Percentiles rank a stretch among this genome's conserved stretches.
These are phyloP conservation scores for Phytophthora syringae DNA, from an alignment of 352 stramenopile genomes.

Conservation along the genomic window DNA sequence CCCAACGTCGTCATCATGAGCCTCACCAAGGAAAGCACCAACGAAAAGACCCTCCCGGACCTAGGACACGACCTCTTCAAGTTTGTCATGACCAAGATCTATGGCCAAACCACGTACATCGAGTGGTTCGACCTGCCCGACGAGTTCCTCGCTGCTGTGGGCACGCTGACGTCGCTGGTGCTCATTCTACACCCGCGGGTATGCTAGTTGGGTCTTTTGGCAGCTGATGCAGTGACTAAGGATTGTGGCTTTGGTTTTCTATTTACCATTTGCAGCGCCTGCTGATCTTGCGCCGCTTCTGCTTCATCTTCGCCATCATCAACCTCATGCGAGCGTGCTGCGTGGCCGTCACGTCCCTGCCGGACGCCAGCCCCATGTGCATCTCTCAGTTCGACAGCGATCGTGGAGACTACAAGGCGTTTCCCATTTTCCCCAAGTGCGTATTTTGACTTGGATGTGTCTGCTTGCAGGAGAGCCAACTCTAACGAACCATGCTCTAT, in stretches of 20 bases:
- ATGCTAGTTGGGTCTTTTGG: conserved; percentile 25
- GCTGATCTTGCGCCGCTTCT: conserved; percentile 85
- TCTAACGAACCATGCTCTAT: background rate
- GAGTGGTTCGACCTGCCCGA: conserved; percentile 88
- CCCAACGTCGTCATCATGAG: conserved; percentile 84
- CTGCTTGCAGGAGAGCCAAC: background rate
- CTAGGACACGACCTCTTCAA: conserved; percentile 89
- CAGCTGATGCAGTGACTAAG: background rate
- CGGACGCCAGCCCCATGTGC: conserved; percentile 86
- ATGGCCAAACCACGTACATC: conserved; percentile 82
- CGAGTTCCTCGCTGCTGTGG: conserved; percentile 80
- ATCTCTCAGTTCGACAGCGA: conserved; percentile 83
- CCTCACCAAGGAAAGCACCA: conserved; percentile 62
- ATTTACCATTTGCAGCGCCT: conserved; percentile 53
- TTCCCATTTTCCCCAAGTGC: conserved; percentile 89
- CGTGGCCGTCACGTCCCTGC: conserved; percentile 86
- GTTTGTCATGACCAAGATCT: conserved; percentile 86
- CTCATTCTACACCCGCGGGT: conserved; percentile 82
- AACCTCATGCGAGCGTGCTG: conserved; percentile 89
- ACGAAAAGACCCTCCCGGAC: conserved; percentile 80
- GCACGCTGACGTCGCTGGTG: conserved; percentile 68
- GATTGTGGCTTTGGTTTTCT: conserved; percentile 6
- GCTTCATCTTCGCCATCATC: conserved; percentile 85
- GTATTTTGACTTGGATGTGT: conserved; percentile 10
- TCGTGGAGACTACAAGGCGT: conserved; percentile 78